Evolutionary conservation across 192 early-diverging fungal genomes (phyloP).

Genomic region (Lobosporangium transversale): DNA sequence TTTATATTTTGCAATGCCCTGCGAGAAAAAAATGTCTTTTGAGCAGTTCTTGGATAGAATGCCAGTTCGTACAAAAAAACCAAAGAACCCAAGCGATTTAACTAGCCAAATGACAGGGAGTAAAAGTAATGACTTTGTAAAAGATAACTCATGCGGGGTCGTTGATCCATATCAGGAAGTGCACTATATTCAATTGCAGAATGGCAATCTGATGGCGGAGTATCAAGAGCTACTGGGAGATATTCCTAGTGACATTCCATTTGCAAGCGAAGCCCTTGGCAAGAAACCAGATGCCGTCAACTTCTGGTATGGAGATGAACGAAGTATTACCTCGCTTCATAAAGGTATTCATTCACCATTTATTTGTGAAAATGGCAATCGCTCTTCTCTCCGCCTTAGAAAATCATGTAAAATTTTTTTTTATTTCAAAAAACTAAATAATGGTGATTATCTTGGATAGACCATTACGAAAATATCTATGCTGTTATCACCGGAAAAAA

Average conservation of each 20-base stretch:
- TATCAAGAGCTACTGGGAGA: constrained; percentile 52
- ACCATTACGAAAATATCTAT: constrained; percentile 66
- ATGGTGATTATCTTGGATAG: constrained; percentile 15
- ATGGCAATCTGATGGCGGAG: constrained; percentile 59
- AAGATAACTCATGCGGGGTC: not conserved
- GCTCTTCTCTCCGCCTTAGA: too few species aligned
- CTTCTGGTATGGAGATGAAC: constrained; percentile 63
- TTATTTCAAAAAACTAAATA: not conserved
- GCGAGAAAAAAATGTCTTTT: constrained; percentile 61
- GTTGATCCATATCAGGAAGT: constrained; percentile 39
- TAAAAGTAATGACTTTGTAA: not conserved
- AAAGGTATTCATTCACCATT: constrained; percentile 34
- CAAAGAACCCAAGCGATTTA: not conserved
- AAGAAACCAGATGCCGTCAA: constrained; percentile 60
- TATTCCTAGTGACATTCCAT: constrained; percentile 53
- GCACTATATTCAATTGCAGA: constrained; percentile 62
- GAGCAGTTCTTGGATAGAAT: constrained; percentile 52
- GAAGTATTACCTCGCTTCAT: constrained; percentile 58
- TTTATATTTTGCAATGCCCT: constrained; percentile 61
- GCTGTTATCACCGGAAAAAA: constrained; percentile 60
- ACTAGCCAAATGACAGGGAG: not conserved
- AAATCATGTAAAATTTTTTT: not conserved
- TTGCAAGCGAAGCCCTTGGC: constrained; percentile 56
- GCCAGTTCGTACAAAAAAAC: constrained; percentile 25
- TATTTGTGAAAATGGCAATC: too few species aligned